These are phyloP conservation scores for Lachancea cidri DNA, from an alignment of 805 yeast genomes.

Conservation along the genomic window DNA sequence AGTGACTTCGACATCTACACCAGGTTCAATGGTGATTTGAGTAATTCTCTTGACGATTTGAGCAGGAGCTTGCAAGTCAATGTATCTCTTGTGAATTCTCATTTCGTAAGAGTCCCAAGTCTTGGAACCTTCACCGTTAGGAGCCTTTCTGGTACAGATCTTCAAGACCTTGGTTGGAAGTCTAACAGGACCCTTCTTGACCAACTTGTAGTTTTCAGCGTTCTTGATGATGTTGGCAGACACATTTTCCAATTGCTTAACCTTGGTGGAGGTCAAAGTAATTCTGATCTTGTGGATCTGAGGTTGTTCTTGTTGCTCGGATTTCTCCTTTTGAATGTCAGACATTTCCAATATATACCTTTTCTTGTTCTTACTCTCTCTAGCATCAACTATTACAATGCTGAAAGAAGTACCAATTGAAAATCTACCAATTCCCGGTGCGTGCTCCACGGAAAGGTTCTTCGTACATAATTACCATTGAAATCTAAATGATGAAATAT, in stretches of 20 bases:
- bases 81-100: conserved; percentile 99
- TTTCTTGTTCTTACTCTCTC: conserved; percentile 29
- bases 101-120: conserved; percentile 99
- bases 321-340: conserved; percentile 82
- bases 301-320: conserved; percentile 72
- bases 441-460: too few species aligned
- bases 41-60: conserved; percentile 90
- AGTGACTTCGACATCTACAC: conserved; percentile 96
- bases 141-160: conserved; percentile 99
- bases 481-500: too few species aligned
- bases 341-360: conserved; percentile 56
- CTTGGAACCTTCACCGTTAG: conserved; percentile 99
- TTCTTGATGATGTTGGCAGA: conserved; percentile 84
- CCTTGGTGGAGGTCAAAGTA: conserved; percentile 98
- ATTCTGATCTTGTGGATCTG: conserved; percentile 96
- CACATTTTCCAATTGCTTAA: conserved; percentile 96
- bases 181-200: conserved; percentile 99
- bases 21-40: conserved; percentile 97
- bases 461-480: too few species aligned
- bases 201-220: conserved; percentile 76
- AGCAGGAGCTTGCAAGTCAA: conserved; percentile 97
- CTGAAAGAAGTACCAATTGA: too few species aligned
- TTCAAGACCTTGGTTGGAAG: conserved; percentile 98
- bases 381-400: not conserved
- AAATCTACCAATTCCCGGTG: not conserved